Conservation (phyloP, 2,329 filamentous ascomycete genomes). For the Aspergillus quadrilineatus region DNA sequence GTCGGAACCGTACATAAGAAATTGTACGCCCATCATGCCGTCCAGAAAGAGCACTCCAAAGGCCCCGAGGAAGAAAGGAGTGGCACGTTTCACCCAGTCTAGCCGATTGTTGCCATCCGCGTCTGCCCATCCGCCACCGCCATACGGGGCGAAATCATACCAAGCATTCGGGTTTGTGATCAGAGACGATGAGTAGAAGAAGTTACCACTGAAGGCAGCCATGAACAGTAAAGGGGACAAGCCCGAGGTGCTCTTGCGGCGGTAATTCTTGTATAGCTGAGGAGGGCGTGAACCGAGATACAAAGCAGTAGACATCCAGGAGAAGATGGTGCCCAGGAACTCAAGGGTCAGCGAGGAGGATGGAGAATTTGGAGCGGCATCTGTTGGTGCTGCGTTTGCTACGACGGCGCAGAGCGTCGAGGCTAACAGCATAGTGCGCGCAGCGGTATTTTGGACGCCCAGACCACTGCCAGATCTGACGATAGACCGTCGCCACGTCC, state of each 20-base stretch:
- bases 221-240: conserved; percentile 63
- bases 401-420: conserved; percentile 47
- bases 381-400: conserved; percentile 42
- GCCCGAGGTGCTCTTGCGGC: conserved; percentile 62
- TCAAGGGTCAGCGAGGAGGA: conserved; percentile 37
- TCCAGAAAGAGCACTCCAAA: conserved; percentile 64
- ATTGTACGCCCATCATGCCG: conserved; percentile 62
- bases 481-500: conserved; percentile 29
- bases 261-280: conserved; percentile 65
- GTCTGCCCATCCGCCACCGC: conserved; percentile 61
- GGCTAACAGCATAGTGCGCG: conserved; percentile 46
- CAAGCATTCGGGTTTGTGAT: conserved; percentile 64
- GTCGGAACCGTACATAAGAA: conserved; percentile 58
- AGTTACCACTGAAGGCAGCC: conserved; percentile 66
- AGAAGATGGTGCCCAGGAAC: conserved; percentile 52
- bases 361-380: conserved; percentile 11
- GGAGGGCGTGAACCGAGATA: conserved; percentile 62
- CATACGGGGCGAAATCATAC: conserved; percentile 56
- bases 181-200: conserved; percentile 65
- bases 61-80: conserved; percentile 66
- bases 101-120: conserved; percentile 53
- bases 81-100: conserved; percentile 58
- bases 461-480: conserved; percentile 27
- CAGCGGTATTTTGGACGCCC: conserved; percentile 35
- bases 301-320: conserved; percentile 57